These are phyloP conservation scores for Rhizopogon vulgaris DNA, from an alignment of 768 basidiomycete genomes.

Conservation along the genomic window DNA sequence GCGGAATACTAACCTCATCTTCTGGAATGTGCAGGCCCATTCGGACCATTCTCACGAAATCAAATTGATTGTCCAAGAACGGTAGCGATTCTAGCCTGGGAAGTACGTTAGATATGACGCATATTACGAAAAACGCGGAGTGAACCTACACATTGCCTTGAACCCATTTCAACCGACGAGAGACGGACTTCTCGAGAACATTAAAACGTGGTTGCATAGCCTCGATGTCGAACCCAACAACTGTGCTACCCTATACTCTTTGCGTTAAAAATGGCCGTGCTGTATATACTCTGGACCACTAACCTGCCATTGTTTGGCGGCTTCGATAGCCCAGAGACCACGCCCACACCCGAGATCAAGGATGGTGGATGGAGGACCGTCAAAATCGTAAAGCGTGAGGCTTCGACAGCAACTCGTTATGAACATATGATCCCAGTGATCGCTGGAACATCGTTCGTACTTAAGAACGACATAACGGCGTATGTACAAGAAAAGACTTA, in stretches of 20 bases:
- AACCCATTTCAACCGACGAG: constrained; percentile 55
- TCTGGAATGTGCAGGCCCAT: constrained; percentile 69
- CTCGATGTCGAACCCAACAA: constrained; percentile 57
- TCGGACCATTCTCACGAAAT: constrained; percentile 58
- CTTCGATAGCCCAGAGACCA: constrained; percentile 67
- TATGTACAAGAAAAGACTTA: constrained; percentile 26
- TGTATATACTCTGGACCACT: constrained; percentile 10
- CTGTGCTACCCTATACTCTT: constrained; percentile 37
- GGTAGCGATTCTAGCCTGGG: constrained; percentile 59
- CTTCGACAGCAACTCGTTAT: constrained; percentile 40
- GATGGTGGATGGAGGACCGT: constrained; percentile 41
- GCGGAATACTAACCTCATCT: constrained; percentile 45
- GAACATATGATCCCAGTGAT: constrained; percentile 71
- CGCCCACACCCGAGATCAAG: constrained; percentile 71
- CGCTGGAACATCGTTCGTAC: constrained; percentile 33
- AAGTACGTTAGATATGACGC: constrained; percentile 5
- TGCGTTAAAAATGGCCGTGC: neutral
- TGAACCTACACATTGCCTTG: constrained; percentile 55
- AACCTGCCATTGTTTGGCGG: constrained; percentile 62
- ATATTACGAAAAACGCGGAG: neutral
- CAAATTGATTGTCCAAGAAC: constrained; percentile 50
- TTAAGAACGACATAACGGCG: neutral
- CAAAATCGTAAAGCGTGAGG: constrained; percentile 51
- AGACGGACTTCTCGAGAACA: constrained; percentile 33
- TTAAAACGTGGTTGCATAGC: constrained; percentile 45